Percentiles rank a stretch among this genome's conserved stretches.
These are phyloP conservation scores for Akanthomyces uredinophilus DNA, from an alignment of 2,329 filamentous ascomycete species.

Conservation along the genomic window DNA sequence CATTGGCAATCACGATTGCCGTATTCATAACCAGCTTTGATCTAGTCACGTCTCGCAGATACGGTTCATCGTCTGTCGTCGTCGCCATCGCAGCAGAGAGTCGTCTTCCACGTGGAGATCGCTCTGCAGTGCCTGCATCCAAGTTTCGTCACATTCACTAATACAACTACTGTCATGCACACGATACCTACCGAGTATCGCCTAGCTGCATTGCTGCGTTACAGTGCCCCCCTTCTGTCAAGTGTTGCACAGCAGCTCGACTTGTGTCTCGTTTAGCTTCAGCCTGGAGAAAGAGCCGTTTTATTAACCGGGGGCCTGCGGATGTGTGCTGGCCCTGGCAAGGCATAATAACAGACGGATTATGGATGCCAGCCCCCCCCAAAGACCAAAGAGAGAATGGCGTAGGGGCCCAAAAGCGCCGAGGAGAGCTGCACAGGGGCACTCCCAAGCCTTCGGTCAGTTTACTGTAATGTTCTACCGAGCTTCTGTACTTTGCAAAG, in stretches of 20 bases:
- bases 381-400: background rate
- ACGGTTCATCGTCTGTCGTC: background rate
- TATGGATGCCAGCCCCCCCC: background rate
- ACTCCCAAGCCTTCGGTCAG: background rate
- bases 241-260: conserved; percentile 1
- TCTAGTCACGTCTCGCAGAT: background rate
- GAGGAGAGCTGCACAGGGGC: background rate
- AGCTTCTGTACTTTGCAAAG: background rate
- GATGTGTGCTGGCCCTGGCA: background rate
- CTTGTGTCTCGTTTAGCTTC: conserved; percentile 1
- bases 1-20: background rate
- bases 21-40: background rate
- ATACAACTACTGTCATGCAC: background rate
- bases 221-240: background rate
- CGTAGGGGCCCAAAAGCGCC: background rate
- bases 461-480: background rate
- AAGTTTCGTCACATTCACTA: background rate
- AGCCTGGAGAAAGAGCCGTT: conserved; percentile 6
- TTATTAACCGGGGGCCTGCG: background rate
- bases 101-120: background rate
- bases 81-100: background rate
- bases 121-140: background rate
- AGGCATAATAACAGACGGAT: background rate
- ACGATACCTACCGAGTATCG: background rate
- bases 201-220: background rate